These are phyloP conservation scores for Cordyceps fumosorosea DNA, from an alignment of 2,329 filamentous ascomycete genomes.

Conservation along the genomic window DNA sequence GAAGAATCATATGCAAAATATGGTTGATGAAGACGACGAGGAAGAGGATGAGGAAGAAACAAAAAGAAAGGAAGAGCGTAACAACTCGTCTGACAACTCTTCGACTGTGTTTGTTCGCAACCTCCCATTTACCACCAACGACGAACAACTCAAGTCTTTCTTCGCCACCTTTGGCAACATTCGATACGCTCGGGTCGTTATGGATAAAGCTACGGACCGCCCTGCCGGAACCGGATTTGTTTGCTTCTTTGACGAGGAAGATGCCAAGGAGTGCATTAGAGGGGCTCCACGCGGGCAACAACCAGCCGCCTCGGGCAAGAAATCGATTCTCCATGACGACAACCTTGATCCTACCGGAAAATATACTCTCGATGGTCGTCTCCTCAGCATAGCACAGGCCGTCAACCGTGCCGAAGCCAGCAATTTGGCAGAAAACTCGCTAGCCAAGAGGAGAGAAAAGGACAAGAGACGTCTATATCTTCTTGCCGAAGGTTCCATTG, in stretches of 20 bases:
- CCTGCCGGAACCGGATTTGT: slow-evolving; percentile 93
- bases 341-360: slow-evolving; percentile 71
- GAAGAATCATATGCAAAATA: slow-evolving; percentile 50
- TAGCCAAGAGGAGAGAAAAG: slow-evolving; percentile 58
- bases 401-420: slow-evolving; percentile 77
- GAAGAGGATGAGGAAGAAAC: slow-evolving; percentile 37
- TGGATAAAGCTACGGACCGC: slow-evolving; percentile 77
- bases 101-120: slow-evolving; percentile 90
- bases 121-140: slow-evolving; percentile 79
- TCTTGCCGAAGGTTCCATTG: slow-evolving; percentile 77
- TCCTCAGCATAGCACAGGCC: slow-evolving; percentile 77
- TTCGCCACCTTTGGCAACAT: slow-evolving; percentile 85
- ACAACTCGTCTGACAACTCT: slow-evolving; percentile 51
- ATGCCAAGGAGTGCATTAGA: slow-evolving; percentile 70
- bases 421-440: slow-evolving; percentile 64
- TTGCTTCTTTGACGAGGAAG: slow-evolving; percentile 73
- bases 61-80: slow-evolving; percentile 22
- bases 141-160: slow-evolving; percentile 75
- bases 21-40: slow-evolving; percentile 50
- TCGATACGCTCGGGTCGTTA: slow-evolving; percentile 84
- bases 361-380: slow-evolving; percentile 86
- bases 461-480: slow-evolving; percentile 90
- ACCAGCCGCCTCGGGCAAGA: slow-evolving; percentile 48
- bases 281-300: slow-evolving; percentile 58
- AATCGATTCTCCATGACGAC: slow-evolving; percentile 84